Evolutionary conservation across 805 yeast species (phyloP).

Genomic region (Saturnispora zaruensis): DNA sequence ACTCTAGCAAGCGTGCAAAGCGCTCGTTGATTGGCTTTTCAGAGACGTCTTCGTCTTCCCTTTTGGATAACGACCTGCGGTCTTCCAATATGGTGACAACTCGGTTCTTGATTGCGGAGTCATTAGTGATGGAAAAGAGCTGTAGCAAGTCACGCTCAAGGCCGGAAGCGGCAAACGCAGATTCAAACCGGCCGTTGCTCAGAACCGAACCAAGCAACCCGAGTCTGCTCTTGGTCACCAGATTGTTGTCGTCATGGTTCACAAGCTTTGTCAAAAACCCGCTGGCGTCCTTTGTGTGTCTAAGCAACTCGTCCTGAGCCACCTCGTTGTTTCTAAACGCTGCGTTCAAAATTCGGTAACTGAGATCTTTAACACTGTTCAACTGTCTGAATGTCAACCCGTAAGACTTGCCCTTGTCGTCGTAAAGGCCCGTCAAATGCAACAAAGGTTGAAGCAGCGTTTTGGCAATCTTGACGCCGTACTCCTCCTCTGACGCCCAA

Average conservation of each 20-base stretch:
- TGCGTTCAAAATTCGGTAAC: slow-evolving; percentile 55
- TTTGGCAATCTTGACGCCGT: slow-evolving; percentile 41
- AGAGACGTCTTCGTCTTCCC: slow-evolving; percentile 8
- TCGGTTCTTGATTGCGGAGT: slow-evolving; percentile 29
- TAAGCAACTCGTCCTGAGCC: slow-evolving; percentile 17
- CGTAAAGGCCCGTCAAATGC: slow-evolving; percentile 23
- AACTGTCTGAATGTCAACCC: slow-evolving; percentile 12
- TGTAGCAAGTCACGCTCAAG: slow-evolving; percentile 22
- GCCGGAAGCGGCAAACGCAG: slow-evolving; percentile 13
- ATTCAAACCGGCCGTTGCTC: slow-evolving; percentile 29
- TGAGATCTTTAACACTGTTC: slow-evolving; percentile 36
- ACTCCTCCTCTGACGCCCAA: slow-evolving; percentile 58
- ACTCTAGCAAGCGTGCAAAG: slow-evolving; percentile 33
- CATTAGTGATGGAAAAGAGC: slow-evolving; percentile 15
- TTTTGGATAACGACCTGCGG: slow-evolving; percentile 16
- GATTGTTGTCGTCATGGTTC: slow-evolving; percentile 2
- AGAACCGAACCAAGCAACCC: slow-evolving; percentile 45
- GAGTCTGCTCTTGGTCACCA: slow-evolving; percentile 32
- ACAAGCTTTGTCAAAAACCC: slow-evolving; percentile 17
- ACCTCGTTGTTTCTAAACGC: slow-evolving; percentile 65
- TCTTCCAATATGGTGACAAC: slow-evolving; percentile 42
- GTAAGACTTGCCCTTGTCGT: slow-evolving; percentile 6
- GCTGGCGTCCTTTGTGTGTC: slow-evolving; percentile 15
- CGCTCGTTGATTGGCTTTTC: slow-evolving; percentile 19
- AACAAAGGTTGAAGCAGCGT: slow-evolving; percentile 30